Conservation (phyloP, 495 filamentous ascomycete genomes). For the Penicillium parvum region DNA sequence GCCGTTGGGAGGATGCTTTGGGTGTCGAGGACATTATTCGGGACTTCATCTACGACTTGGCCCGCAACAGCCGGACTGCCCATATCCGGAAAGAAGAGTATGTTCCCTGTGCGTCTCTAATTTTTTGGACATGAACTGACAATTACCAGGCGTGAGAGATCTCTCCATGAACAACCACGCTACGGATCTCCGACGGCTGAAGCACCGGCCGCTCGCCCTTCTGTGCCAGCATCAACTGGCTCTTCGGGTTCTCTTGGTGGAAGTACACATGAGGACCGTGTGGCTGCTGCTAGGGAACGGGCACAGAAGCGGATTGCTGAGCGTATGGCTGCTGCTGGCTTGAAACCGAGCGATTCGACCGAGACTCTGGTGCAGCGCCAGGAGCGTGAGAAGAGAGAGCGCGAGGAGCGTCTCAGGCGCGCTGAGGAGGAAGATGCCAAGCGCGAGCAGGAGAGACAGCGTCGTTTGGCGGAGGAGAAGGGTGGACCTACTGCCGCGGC, state of each 20-base stretch:
- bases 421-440: slow-evolving; percentile 95
- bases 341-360: slow-evolving; percentile 65
- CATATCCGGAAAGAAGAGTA: slow-evolving; percentile 72
- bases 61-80: slow-evolving; percentile 73
- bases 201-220: slow-evolving; percentile 30
- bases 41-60: slow-evolving; percentile 95
- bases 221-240: slow-evolving; percentile 39
- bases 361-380: slow-evolving; percentile 80
- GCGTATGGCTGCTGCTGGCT: slow-evolving; percentile 85
- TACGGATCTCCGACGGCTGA: slow-evolving; percentile 22
- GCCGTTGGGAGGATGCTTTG: slow-evolving; percentile 94
- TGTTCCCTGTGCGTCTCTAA: slow-evolving; percentile 15
- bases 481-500: slow-evolving; percentile 54
- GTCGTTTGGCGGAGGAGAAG: slow-evolving; percentile 78
- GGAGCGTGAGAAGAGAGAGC: slow-evolving; percentile 83
- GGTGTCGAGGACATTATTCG: slow-evolving; percentile 95
- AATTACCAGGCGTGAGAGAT: slow-evolving; percentile 18
- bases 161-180: slow-evolving; percentile 23
- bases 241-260: slow-evolving; percentile 54
- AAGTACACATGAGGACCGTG: slow-evolving; percentile 83
- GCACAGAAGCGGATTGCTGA: slow-evolving; percentile 98
- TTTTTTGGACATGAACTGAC: slow-evolving; percentile 16
- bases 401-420: slow-evolving; percentile 77
- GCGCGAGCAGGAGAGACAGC: slow-evolving; percentile 82
- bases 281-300: slow-evolving; percentile 94